Base-by-base conservation (phyloP, 345 rosid species). In the Ailanthus altissimus region DNA sequence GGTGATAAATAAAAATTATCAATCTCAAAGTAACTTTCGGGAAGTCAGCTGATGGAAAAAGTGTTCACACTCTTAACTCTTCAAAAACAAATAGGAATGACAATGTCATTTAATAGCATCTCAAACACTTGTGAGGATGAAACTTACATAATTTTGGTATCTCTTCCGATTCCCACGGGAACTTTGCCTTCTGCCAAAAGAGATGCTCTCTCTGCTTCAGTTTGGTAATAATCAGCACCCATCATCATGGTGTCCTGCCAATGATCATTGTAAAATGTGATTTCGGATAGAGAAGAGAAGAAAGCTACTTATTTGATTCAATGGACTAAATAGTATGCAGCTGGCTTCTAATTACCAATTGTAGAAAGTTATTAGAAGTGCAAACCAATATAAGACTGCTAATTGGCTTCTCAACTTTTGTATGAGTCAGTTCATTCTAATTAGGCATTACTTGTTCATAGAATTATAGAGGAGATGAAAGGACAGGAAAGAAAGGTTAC, bases 171-270 rank as follows among this genome's bases (percentile, higher is more conserved):
- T 14, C 98, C 97, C 2, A 91, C 67, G 5, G 97, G 98, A 83
- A 92, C 90, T 62, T 87, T 89, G 23, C 90, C 90, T 45, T 82
- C 84, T 6, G 93, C 92, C 65, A 88, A 83, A 57, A 75, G 73
- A 62, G 91, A 82, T 28, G 90, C 90, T 81, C 85, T 87, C 76
- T 91, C 97, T 20, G 84, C 79, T 81, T 92, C 94, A 0, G 93
- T 91, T 88, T 94, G 86, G 83, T 92, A 94, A 66, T 79, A 77
- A 78, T 94, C 97, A 59, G 97, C 94, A 64, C 97, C 97, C 90
- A 92, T 88, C 97, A 94, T 91, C 89, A 94, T 73, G 0, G 94
- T 90, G 79, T 94, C 97, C 98, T 94, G 82, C 32, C 40, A 16
- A 45, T 72, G 38, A 23, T 50, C 6, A 58, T 18, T 0, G 15